Evolutionary conservation across 805 yeast species (phyloP).

Genomic region (Candida peoriensis): DNA sequence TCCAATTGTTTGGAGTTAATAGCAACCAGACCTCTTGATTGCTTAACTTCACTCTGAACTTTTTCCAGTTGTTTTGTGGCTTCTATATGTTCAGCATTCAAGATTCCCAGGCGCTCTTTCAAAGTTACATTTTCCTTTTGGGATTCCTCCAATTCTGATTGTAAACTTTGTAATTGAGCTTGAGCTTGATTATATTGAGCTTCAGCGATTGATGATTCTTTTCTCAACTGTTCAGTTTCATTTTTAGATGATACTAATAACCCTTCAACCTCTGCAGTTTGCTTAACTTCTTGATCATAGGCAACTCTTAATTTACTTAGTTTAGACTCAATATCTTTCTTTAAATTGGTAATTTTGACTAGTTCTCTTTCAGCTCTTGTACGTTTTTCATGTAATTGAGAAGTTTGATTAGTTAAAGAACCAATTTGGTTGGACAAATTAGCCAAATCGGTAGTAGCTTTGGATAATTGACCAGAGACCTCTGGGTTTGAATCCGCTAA

Average conservation of each 20-base stretch:
- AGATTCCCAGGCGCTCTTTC: constrained; percentile 61
- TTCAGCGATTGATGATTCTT: constrained; percentile 71
- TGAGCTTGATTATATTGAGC: constrained; percentile 73
- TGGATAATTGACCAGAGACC: constrained; percentile 62
- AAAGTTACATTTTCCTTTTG: constrained; percentile 61
- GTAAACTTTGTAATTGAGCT: constrained; percentile 55
- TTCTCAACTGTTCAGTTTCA: constrained; percentile 65
- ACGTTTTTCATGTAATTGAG: constrained; percentile 64
- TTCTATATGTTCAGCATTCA: constrained; percentile 63
- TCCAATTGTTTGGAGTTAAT: constrained; percentile 69
- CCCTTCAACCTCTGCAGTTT: constrained; percentile 67
- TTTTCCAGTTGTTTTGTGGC: constrained; percentile 51
- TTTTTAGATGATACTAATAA: constrained; percentile 51
- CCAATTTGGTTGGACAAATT: constrained; percentile 80
- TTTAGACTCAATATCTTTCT: constrained; percentile 69
- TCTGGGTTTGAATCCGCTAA: constrained; percentile 46
- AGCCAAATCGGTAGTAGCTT: constrained; percentile 81
- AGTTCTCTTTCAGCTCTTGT: constrained; percentile 74
- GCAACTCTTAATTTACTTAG: constrained; percentile 59
- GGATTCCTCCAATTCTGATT: constrained; percentile 55
- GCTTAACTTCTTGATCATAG: constrained; percentile 74
- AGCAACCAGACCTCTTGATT: constrained; percentile 56
- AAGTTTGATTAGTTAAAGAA: constrained; percentile 71
- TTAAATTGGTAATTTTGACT: constrained; percentile 57
- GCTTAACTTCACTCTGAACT: constrained; percentile 49